Evolutionary conservation across 192 early-diverging fungal species (phyloP), one percentile per base, ranked within the genome.

Genomic region (Podila horticola): DNA sequence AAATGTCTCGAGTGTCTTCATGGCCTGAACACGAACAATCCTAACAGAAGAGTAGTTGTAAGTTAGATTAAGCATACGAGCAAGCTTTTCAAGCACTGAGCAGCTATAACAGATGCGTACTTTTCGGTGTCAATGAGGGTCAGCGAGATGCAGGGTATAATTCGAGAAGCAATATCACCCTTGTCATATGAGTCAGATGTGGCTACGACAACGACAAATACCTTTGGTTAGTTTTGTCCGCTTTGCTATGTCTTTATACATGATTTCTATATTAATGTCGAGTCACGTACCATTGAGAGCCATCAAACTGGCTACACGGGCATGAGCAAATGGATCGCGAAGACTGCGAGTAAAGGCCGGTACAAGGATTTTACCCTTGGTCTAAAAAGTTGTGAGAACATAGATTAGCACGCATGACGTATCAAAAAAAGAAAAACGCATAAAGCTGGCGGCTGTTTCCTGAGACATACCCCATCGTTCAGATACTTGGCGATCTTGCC

Each of bases 401-500:
- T 45, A 45, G 12, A 45, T 45, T 45, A 45, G 41, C 13, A 15
- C 15, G 4, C 41, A 17, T 45, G 41, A 10, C 2, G 11, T 1
- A 36, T 36, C 15, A 45, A 45, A 10, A 45, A 0, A 45, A 45
- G 3, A 45, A 0, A 12, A 45, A 45, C 12, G 41, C 12, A 45
- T 45, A 45, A 15, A 15, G 1, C 41, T 48, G 12, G n/a, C 4
- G n/a, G 17, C 55, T 58, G 20, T 6, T 30, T 8, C 17, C 6
- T 45, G 10, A 26, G 36, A 85, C 88, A 66, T 86, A 94, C 92
- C 20, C 84, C 62, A 20, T 95, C 93, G 67, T 75, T 94, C 36
- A 99, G 82, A 58, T 95, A 72, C 17, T 92, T 91, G 61, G 91
- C 91, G 48, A 98, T 89, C 79, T 98, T 98, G n/a, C 95, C 96